These are phyloP conservation scores for Penicillium sclerotigenum DNA, from an alignment of 2,329 filamentous ascomycete genomes.

Conservation along the genomic window DNA sequence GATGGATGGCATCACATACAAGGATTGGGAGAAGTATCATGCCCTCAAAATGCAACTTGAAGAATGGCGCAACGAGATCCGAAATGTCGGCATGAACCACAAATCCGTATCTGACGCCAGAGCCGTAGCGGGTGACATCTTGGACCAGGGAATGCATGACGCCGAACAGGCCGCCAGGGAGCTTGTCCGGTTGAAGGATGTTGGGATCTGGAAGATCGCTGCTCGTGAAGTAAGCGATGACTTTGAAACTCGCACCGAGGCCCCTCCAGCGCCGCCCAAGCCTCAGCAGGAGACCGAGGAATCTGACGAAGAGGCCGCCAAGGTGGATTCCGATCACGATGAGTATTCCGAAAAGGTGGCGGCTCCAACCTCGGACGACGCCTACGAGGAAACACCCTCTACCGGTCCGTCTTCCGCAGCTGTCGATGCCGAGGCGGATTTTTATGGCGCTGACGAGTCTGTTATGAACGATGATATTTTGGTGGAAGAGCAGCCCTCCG, in stretches of 20 bases:
- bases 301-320: slow-evolving; percentile 3
- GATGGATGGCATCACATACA: slow-evolving; percentile 93
- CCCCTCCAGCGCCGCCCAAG: slow-evolving; percentile 34
- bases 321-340: slow-evolving; percentile 10
- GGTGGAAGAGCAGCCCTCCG: slow-evolving; percentile 49
- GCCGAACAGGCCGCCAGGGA: slow-evolving; percentile 78
- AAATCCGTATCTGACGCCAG: slow-evolving; percentile 67
- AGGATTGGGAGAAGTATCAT: slow-evolving; percentile 95
- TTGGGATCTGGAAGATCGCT: slow-evolving; percentile 77
- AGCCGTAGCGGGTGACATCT: slow-evolving; percentile 64
- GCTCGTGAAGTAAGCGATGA: slow-evolving; percentile 72
- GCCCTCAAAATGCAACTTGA: slow-evolving; percentile 77
- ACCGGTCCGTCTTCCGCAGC: neutral
- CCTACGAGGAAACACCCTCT: neutral
- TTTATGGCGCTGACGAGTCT: slow-evolving; percentile 5
- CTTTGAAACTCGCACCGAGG: slow-evolving; percentile 63
- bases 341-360: neutral
- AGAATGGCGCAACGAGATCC: slow-evolving; percentile 80
- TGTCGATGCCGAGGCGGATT: neutral
- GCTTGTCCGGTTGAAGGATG: slow-evolving; percentile 74
- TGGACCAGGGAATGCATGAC: slow-evolving; percentile 75
- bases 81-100: slow-evolving; percentile 70
- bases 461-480: slow-evolving; percentile 31
- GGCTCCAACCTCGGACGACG: neutral
- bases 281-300: slow-evolving; percentile 19